Conservation (phyloP, 768 basidiomycete genomes). For the Pleurotus giganteus region DNA sequence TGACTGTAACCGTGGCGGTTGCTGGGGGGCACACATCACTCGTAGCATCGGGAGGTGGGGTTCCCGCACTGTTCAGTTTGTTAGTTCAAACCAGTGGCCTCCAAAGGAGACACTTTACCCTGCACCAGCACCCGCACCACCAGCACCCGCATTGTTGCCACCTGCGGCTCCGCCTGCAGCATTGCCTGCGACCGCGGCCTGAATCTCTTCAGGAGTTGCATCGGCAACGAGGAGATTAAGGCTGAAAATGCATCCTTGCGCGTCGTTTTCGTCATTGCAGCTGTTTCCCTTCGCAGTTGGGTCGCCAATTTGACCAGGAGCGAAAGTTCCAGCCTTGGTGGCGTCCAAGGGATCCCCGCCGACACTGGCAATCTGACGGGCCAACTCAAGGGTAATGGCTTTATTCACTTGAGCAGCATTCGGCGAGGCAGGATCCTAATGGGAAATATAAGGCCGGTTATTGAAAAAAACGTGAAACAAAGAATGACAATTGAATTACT, state of each 20-base stretch:
- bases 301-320: constrained; percentile 52
- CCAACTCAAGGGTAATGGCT: constrained; percentile 57
- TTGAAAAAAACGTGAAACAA: neutral
- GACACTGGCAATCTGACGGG: constrained; percentile 62
- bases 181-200: constrained; percentile 43
- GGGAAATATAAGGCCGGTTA: neutral
- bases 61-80: neutral
- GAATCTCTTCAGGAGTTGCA: constrained; percentile 56
- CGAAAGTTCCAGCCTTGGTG: constrained; percentile 60
- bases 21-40: neutral
- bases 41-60: constrained; percentile 6
- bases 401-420: constrained; percentile 62
- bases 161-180: constrained; percentile 8
- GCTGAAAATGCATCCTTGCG: constrained; percentile 61
- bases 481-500: constrained; percentile 19
- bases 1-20: constrained; percentile 2
- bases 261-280: constrained; percentile 52
- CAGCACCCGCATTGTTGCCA: neutral
- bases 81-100: neutral
- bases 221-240: constrained; percentile 56
- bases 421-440: constrained; percentile 58
- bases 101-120: neutral
- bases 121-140: neutral
- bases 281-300: constrained; percentile 52
- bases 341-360: constrained; percentile 61